phyloP scores from a whole-genome alignment of 306 rosid genomes.

The Myrica gale region DNA sequence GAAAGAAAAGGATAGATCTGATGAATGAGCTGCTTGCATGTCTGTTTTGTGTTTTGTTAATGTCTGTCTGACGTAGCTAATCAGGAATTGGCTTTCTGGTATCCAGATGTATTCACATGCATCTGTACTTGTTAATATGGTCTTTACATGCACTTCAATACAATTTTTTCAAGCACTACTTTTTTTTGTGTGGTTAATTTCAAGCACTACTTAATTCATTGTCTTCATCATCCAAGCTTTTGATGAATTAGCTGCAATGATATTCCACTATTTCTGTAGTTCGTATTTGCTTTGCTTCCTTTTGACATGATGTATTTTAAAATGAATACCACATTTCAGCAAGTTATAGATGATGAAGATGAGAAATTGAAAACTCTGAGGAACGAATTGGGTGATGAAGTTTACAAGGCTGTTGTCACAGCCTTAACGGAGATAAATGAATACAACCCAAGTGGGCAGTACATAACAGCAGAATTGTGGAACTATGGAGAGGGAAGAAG shows the following conservation, averaged over 20 bases:
- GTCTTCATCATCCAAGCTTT: neutral
- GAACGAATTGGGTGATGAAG: slow-evolving; percentile 42
- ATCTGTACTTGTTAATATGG: neutral
- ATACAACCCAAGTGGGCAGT: slow-evolving; percentile 61
- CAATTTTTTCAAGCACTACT: neutral
- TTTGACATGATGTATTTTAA: slow-evolving; percentile 1
- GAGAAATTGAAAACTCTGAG: slow-evolving; percentile 44
- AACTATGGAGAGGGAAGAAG: slow-evolving; percentile 43
- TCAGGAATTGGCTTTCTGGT: neutral
- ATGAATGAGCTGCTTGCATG: neutral
- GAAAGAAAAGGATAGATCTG: neutral
- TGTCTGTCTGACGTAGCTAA: neutral
- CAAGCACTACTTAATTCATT: too few species aligned
- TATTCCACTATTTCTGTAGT: slow-evolving; percentile 13
- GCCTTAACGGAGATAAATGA: slow-evolving; percentile 56
- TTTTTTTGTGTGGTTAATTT: too few species aligned
- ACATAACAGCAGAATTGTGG: slow-evolving; percentile 52
- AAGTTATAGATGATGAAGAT: slow-evolving; percentile 47
- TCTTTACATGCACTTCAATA: neutral
- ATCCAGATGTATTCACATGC: neutral
- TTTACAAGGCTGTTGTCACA: slow-evolving; percentile 42
- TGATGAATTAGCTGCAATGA: neutral
- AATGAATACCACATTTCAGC: slow-evolving; percentile 44
- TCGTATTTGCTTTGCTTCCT: slow-evolving; percentile 13
- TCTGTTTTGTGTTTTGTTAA: neutral